Conservation (phyloP, 2,329 filamentous ascomycete species). For the Paraphaeosphaeria minitans region DNA sequence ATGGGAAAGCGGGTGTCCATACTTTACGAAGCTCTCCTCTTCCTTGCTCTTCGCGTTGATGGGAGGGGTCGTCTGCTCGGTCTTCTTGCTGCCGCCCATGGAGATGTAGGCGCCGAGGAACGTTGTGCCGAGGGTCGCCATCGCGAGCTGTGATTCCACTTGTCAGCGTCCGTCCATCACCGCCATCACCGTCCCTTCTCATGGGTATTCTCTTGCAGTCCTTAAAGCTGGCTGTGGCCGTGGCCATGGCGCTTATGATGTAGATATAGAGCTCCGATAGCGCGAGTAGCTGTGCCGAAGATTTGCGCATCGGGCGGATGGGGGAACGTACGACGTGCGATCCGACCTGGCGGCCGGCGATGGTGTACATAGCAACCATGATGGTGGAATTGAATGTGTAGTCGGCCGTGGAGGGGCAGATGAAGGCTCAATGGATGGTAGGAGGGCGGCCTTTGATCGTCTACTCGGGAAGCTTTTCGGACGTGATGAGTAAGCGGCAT, state of each 20-base stretch:
- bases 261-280: not conserved
- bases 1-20: conserved; percentile 37
- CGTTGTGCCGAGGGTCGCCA: conserved; percentile 54
- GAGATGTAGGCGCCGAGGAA: conserved; percentile 43
- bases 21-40: conserved; percentile 73
- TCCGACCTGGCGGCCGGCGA: conserved; percentile 59
- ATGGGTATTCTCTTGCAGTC: not conserved
- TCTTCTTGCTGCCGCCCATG: conserved; percentile 50
- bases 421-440: conserved; percentile 41
- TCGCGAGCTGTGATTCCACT: conserved; percentile 59
- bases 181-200: conserved; percentile 2
- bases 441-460: conserved; percentile 5
- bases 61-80: conserved; percentile 53
- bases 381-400: conserved; percentile 33
- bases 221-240: not conserved
- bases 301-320: conserved; percentile 6
- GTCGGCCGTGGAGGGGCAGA: conserved; percentile 23
- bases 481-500: not conserved
- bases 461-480: conserved; percentile 4
- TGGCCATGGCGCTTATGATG: not conserved
- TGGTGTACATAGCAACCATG: conserved; percentile 60
- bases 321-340: conserved; percentile 57
- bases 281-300: not conserved
- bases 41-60: conserved; percentile 70
- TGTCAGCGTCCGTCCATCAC: conserved; percentile 20